phyloP scores from a whole-genome alignment of 768 basidiomycete species.

The Boletus tomentosulus region DNA sequence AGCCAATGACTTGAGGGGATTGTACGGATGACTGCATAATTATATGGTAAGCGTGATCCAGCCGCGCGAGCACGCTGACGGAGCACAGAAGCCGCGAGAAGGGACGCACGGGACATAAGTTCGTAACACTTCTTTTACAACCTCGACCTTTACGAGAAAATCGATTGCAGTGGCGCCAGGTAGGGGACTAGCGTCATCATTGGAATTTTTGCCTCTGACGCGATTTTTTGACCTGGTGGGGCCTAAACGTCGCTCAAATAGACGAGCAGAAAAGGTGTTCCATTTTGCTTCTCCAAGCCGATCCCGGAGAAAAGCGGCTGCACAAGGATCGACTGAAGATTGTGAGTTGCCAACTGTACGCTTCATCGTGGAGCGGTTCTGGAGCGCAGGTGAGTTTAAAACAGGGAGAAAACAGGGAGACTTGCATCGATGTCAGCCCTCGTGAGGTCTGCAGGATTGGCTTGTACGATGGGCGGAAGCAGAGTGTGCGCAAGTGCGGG shows the following conservation, averaged over 20 bases:
- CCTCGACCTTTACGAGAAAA: slow-evolving; percentile 50
- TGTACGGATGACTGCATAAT: slow-evolving; percentile 45
- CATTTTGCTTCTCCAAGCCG: slow-evolving; percentile 42
- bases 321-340: slow-evolving; percentile 39
- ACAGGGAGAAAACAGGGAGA: background rate
- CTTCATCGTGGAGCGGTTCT: slow-evolving; percentile 28
- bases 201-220: slow-evolving; percentile 26
- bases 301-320: slow-evolving; percentile 43
- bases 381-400: slow-evolving; percentile 10
- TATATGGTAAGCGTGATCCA: slow-evolving; percentile 21
- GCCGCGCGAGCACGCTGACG: slow-evolving; percentile 3
- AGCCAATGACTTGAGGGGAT: slow-evolving; percentile 45
- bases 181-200: slow-evolving; percentile 23
- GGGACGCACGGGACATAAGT: slow-evolving; percentile 46
- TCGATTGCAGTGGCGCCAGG: slow-evolving; percentile 44
- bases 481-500: slow-evolving; percentile 27
- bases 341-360: slow-evolving; percentile 18
- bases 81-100: background rate
- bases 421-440: slow-evolving; percentile 25
- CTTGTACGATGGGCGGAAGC: slow-evolving; percentile 32
- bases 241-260: slow-evolving; percentile 44
- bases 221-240: slow-evolving; percentile 37
- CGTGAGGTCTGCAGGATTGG: slow-evolving; percentile 28
- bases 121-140: slow-evolving; percentile 46
- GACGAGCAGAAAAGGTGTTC: slow-evolving; percentile 43